Evolutionary conservation across 306 rosid species (phyloP).

Genomic region (Dalbergia cochinchinensis): DNA sequence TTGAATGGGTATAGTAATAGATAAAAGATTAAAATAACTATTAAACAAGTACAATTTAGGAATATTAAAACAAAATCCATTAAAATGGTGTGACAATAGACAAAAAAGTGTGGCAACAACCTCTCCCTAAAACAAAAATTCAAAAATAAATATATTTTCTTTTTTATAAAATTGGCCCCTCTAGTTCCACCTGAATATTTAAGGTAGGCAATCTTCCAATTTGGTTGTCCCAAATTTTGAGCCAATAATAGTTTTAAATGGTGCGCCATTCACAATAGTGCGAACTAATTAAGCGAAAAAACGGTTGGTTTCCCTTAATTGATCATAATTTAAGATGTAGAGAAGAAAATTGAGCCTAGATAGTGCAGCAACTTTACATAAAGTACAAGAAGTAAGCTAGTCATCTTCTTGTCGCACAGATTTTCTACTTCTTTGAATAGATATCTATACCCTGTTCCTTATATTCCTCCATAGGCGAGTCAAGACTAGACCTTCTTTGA

Average conservation of each 20-base stretch:
- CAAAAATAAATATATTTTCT: too few species aligned
- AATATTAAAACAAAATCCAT: too few species aligned
- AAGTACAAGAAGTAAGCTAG: background rate
- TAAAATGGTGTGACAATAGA: too few species aligned
- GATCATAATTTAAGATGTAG: background rate
- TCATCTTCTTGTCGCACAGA: background rate
- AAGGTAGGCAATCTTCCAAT: constrained; percentile 14
- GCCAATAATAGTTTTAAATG: constrained; percentile 7
- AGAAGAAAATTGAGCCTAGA: background rate
- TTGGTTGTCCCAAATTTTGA: background rate
- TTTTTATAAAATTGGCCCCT: too few species aligned
- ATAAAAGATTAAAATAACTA: too few species aligned
- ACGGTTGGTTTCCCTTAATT: background rate
- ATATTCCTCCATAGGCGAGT: background rate
- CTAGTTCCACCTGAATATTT: too few species aligned
- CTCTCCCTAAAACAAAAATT: too few species aligned
- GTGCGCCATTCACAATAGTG: background rate
- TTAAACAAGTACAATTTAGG: too few species aligned
- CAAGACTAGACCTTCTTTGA: constrained; percentile 12
- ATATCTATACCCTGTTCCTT: background rate
- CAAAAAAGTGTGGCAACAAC: too few species aligned
- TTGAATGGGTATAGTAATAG: too few species aligned
- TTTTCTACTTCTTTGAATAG: background rate
- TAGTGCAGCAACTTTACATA: constrained; percentile 28
- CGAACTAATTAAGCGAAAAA: background rate